Evolutionary conservation across 441 rosid genomes (phyloP), one percentile per base, ranked within the genome.

Genomic region (Populus trichocarpa): DNA sequence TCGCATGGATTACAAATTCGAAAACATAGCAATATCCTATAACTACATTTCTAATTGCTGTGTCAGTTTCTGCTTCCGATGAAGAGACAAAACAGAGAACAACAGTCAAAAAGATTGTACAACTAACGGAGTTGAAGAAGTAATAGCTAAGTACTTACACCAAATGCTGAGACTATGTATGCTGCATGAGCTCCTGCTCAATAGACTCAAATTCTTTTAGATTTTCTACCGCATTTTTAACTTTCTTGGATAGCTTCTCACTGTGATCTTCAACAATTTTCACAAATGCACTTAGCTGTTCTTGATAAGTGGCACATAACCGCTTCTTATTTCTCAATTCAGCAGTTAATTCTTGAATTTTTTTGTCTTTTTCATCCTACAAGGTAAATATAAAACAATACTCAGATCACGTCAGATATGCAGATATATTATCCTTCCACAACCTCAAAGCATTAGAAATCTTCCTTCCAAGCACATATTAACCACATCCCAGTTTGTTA

Each of bases 291-390:
- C 84, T 81, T 33, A 95, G 83, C 77, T 92, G 97, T 80, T 91
- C 97, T 83, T 87, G 92, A 74, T 92, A 95, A 14, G 92, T 91
- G 59, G 92, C 88, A 76, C 97, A 93, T 67, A 93, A 72, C 20
- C 94, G 89, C 83, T 92, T 93, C 94, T 90, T 90, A 86, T 90
- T 92, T 74, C 92, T 79, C 61, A 95, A 78, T 85, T 95, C 98
- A 10, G 84, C 80, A 0, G 92, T 95, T 79, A 93, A 61, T 85
- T 92, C 97, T 84, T 93, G 97, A 85, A 95, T 91, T 73, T 84
- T 90, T 87, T 89, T 90, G 81, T 90, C 97, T 85, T 95, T 95
- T 30, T 90, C 95, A 57, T 89, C 97, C 95, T 91, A 82, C 66
- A 73, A 68, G 67, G 38, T 14, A 33, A 72, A 67, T n/a, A 70